Base-by-base conservation (phyloP, 2,329 filamentous ascomycete genomes). In the Daldinia sp. region DNA sequence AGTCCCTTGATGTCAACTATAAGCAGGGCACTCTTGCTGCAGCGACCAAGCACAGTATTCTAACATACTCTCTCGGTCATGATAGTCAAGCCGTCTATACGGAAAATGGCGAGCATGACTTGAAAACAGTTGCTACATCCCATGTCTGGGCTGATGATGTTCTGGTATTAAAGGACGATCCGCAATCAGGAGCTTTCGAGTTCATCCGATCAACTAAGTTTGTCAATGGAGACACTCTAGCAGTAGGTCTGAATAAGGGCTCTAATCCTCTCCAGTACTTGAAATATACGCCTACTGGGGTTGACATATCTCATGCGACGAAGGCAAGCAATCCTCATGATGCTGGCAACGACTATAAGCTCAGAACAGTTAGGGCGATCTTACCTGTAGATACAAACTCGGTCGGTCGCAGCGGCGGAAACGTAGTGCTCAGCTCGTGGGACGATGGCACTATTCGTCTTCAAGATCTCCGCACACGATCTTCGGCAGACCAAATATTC, bases 371-470 rank as follows among this genome's bases (percentile, higher is more conserved):
- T 10, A 77, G 83, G 37, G 83, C 85, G 0, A 80, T 88, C 2
- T 81, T 86, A 37, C 81, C 84, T 0, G 77, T 87, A 0, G 74
- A 79, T 13, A 72, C 75, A 7, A 71, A 75, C 13, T 77, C 78
- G 3, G 41, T 79, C 20, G 74, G 73, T 2, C 75, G 74, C 10
- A 78, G 81, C 0, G 78, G 77, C 20, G 78, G 79, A 1, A 82
- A 79, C 23, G 75, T 86, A 1, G 72, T 88, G 6, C 79, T 88
- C 12, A 85, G 82, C 61, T 81, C 85, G 3, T 88, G 86, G 85
- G 82, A 84, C 48, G 85, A 88, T 60, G 86, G 86, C 7, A 86
- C 82, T 0, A 81, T 83, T 60, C 80, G 83, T 74, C 82, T 88
- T 1, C 80, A 82, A 63, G 86, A 88, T 68, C 72, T 86, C 1